A percentile compares a stretch with the other conserved stretches of the same genome.
phyloP scores from a whole-genome alignment of 1,284 basidiomycete genomes.

The Porodaedalea pini region DNA sequence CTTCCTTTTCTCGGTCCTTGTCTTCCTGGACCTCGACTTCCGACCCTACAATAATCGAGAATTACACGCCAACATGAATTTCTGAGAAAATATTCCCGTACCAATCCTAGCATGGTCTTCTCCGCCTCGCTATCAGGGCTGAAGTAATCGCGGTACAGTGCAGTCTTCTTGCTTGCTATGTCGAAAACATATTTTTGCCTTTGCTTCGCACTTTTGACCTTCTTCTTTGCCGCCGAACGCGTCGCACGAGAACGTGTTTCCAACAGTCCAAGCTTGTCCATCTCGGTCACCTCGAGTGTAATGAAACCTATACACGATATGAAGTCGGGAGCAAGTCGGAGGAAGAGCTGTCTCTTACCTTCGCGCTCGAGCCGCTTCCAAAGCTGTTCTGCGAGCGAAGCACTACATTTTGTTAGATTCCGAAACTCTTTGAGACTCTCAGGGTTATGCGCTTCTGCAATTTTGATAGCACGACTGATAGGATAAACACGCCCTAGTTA shows the following conservation, averaged over 20 bases:
- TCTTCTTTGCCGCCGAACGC: constrained; percentile 36
- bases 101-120: constrained; percentile 53
- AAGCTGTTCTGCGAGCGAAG: constrained; percentile 53
- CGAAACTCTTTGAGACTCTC: constrained; percentile 51
- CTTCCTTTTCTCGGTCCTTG: constrained; percentile 10
- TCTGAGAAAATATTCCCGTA: constrained; percentile 23
- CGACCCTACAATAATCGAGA: constrained; percentile 22
- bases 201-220: constrained; percentile 46
- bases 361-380: constrained; percentile 67
- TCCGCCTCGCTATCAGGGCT: constrained; percentile 56
- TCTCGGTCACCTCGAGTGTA: constrained; percentile 42
- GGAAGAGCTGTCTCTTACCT: constrained; percentile 38
- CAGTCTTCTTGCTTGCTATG: constrained; percentile 38
- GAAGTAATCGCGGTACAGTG: constrained; percentile 64
- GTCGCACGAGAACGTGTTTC: constrained; percentile 39
- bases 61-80: constrained; percentile 30
- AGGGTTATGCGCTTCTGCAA: constrained; percentile 51
- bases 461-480: constrained; percentile 67
- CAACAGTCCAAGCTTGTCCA: constrained; percentile 49
- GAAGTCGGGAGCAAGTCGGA: background rate
- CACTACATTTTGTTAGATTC: constrained; percentile 53
- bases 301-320: constrained; percentile 53
- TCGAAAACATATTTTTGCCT: constrained; percentile 59
- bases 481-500: constrained; percentile 10
- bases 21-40: constrained; percentile 8